Evolutionary conservation across 2,329 filamentous ascomycete species (phyloP), one percentile per base, ranked within the genome.

Genomic region (Lecanicillium sp.): DNA sequence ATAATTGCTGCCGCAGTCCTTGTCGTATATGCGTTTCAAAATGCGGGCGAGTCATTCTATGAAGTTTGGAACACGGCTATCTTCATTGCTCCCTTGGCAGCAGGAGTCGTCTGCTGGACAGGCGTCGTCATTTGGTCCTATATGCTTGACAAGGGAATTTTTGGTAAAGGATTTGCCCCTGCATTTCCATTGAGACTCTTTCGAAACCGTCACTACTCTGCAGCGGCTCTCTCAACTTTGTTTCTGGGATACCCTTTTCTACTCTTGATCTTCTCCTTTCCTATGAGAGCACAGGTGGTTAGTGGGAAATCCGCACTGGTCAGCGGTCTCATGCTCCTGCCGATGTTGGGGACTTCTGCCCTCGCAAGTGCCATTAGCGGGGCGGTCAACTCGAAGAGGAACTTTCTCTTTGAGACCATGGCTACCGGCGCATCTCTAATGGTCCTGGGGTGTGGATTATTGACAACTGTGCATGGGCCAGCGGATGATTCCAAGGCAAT

Each of bases 1-100:
- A 55, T 76, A 11, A 63, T 79, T 8, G 58, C 67, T 3, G 67
- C 71, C 2, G 67, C 73, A 0, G 67, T 74, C 1, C 61, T 78
- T 3, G 60, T 78, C 4, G 70, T 78, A 0, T 78, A 76, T 46
- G 60, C 75, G 2, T 76, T 80, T 40, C 73, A 80, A 47, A 68
- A 68, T 44, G 64, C 64, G 3, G 67, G 67, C 0, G 50, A 50
- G 2, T 51, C 54, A 0, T 45, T 56, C 3, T 41, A 44, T 1
- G 44, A 57, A n/a, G 49, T 56, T 29, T 78, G 73, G 72, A 51
- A 61, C 7, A 57, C 60, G 16, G 55, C 52, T 4, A 34, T 54
- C 4, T 62, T 62, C 31, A 43, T 60, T 19, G 57, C 48, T 0
- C 57, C 59, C 4, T 17, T 62, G 9, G 25, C 50, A 1, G 44